Percentiles rank a stretch among this genome's conserved stretches.
Evolutionary conservation across 257 asterid species (phyloP).

Genomic region (Mentha longifolia): DNA sequence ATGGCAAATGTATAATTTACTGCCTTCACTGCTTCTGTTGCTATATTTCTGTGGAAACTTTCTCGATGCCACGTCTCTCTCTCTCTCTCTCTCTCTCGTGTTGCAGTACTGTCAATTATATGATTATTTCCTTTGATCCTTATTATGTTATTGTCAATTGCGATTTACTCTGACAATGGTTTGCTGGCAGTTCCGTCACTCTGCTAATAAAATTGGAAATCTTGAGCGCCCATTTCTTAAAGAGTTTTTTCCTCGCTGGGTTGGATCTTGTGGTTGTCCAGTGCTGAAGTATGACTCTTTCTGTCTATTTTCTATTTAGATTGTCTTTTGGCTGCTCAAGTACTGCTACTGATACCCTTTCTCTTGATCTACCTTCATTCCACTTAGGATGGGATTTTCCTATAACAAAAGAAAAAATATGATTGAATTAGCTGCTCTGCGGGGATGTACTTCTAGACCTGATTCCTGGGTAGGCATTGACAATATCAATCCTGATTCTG

Average conservation of each 20-base stretch:
- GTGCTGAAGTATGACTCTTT: slow-evolving; percentile 75
- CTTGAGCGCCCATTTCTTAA: slow-evolving; percentile 99
- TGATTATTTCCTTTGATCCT: neutral
- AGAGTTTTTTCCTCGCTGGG: slow-evolving; percentile 99
- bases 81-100: neutral
- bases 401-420: slow-evolving; percentile 95
- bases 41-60: neutral
- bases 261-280: slow-evolving; percentile 98
- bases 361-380: slow-evolving; percentile 36
- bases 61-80: neutral
- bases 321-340: slow-evolving; percentile 35
- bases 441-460: slow-evolving; percentile 89
- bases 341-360: slow-evolving; percentile 41
- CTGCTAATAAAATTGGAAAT: slow-evolving; percentile 94
- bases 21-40: slow-evolving; percentile 7
- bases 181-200: slow-evolving; percentile 90
- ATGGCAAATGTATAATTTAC: neutral
- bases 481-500: slow-evolving; percentile 69
- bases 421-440: slow-evolving; percentile 85
- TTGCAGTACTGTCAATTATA: neutral
- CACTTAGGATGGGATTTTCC: slow-evolving; percentile 89
- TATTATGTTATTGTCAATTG: slow-evolving; percentile 25
- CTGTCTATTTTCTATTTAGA: slow-evolving; percentile 35
- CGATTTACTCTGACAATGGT: slow-evolving; percentile 26
- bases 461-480: slow-evolving; percentile 59